Base-by-base conservation (phyloP, 139 green algal species). In the Micromonas pusilla region DNA sequence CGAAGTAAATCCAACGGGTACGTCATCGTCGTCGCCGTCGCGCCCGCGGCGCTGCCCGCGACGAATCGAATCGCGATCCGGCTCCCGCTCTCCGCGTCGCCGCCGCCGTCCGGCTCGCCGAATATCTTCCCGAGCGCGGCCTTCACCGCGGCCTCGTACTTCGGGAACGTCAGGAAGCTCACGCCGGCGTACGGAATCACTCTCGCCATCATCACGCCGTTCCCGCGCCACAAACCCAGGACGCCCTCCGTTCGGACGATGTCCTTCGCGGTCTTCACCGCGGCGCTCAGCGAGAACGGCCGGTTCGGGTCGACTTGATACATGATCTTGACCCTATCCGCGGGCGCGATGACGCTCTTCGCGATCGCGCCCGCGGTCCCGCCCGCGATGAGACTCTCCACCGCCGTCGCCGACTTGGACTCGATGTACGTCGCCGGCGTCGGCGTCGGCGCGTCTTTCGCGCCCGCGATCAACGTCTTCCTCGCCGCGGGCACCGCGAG, bases 1-100 rank as follows among this genome's bases (percentile, higher is more conserved):
- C 95, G 88, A 9, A 98, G 84, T 19, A 99, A 83, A 81, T 99
- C 95, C 38, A 99, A 74, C 0, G 93, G 93, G 81, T 97, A 97
- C 31, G 77, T 91, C 83, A 94, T 79, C 23, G 86, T 88, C 84
- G 93, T 97, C 3, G 93, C 94, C 1, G 88, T 85, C 39, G 93
- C 77, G 30, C 94, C 94, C 20, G 94, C 89, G 0, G 78, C 53
- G 0, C 85, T 92, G 25, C 94, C 94, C 0, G 91, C 87, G 2
- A 85, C 34, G 39, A 97, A 80, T 32, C 72, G 72, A 30, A 36
- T 20, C 63, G 45, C 45, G 45, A 57, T 57, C 45, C 45, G 45
- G 9, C 16, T 57, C 9, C 45, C 45, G 9, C 45, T 16, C 45
- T 16, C 45, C 45, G 9, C 45, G 9, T 57, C 45, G 9, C 45